Conservation (phyloP, 768 basidiomycete genomes). For the Scleroderma citrinum region DNA sequence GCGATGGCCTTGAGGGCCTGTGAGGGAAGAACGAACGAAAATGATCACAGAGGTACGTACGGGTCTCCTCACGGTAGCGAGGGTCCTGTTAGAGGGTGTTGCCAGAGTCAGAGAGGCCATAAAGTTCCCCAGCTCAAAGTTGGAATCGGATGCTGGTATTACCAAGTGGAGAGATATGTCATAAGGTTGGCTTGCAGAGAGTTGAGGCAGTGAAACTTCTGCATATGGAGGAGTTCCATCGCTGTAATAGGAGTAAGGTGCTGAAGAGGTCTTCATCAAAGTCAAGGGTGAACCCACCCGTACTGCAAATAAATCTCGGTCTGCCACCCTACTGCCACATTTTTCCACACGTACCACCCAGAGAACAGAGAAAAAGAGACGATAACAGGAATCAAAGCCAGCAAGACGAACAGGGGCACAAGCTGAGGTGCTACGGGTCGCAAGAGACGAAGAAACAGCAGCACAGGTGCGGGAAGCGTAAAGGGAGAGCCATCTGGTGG, state of each 20-base stretch:
- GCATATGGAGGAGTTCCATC: constrained; percentile 65
- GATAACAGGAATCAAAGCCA: constrained; percentile 57
- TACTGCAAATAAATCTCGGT: constrained; percentile 69
- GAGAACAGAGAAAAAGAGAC: constrained; percentile 56
- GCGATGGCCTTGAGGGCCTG: constrained; percentile 48
- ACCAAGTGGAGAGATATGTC: constrained; percentile 62
- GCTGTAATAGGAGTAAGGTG: constrained; percentile 31
- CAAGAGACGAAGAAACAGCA: constrained; percentile 29
- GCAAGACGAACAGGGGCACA: constrained; percentile 58
- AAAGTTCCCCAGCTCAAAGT: constrained; percentile 77
- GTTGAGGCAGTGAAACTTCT: constrained; percentile 40
- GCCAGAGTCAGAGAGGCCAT: constrained; percentile 65
- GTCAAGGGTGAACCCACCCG: constrained; percentile 46
- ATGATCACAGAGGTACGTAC: constrained; percentile 37
- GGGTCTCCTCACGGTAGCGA: constrained; percentile 55
- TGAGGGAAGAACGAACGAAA: constrained; percentile 6
- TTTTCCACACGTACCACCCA: constrained; percentile 72
- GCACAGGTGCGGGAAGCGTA: constrained; percentile 16
- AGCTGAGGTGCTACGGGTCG: constrained; percentile 56
- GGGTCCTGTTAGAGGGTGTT: constrained; percentile 56
- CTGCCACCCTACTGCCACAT: constrained; percentile 65
- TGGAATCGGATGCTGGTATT: constrained; percentile 61
- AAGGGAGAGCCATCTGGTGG: constrained; percentile 13
- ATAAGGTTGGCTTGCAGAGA: constrained; percentile 64
- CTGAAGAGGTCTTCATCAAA: constrained; percentile 1